Percentiles rank a stretch among this genome's conserved stretches.
phyloP scores from a whole-genome alignment of 1,284 basidiomycete genomes.

The Ceratobasidium sp. region DNA sequence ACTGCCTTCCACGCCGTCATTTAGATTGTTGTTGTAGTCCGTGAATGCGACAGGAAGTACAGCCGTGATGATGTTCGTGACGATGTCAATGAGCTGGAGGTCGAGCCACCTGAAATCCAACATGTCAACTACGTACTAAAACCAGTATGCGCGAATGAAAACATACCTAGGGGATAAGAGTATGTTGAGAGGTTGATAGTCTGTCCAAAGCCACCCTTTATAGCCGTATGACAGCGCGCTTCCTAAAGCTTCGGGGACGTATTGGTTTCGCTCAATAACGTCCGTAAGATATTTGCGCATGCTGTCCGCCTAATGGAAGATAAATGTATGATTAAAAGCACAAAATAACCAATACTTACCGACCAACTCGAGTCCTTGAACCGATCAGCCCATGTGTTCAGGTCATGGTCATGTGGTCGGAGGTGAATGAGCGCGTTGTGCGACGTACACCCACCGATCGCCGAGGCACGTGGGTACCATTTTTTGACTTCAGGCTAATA shows the following conservation, averaged over 20 bases:
- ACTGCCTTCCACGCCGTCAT: conserved; percentile 25
- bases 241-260: conserved; percentile 10
- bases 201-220: conserved; percentile 35
- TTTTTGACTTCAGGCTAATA: conserved; percentile 30
- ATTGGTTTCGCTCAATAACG: conserved; percentile 25
- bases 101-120: conserved; percentile 1
- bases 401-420: conserved; percentile 30
- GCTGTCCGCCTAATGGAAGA: conserved; percentile 8
- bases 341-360: not conserved
- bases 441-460: conserved; percentile 25
- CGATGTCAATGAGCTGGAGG: conserved; percentile 7
- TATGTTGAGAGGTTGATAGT: conserved; percentile 17
- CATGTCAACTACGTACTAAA: not conserved
- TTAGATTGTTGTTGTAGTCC: conserved; percentile 38
- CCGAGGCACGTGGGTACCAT: conserved; percentile 30
- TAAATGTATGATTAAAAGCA: not conserved
- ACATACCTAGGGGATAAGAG: conserved; percentile 27
- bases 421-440: conserved; percentile 37
- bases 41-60: conserved; percentile 14
- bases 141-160: too few relatives aligned
- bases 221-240: conserved; percentile 26
- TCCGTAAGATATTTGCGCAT: conserved; percentile 32
- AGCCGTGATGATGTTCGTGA: conserved; percentile 25
- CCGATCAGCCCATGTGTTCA: conserved; percentile 14
- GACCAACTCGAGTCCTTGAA: conserved; percentile 37